phyloP scores from a whole-genome alignment of 2,329 filamentous ascomycete species.

The Xylariaceae sp. region DNA sequence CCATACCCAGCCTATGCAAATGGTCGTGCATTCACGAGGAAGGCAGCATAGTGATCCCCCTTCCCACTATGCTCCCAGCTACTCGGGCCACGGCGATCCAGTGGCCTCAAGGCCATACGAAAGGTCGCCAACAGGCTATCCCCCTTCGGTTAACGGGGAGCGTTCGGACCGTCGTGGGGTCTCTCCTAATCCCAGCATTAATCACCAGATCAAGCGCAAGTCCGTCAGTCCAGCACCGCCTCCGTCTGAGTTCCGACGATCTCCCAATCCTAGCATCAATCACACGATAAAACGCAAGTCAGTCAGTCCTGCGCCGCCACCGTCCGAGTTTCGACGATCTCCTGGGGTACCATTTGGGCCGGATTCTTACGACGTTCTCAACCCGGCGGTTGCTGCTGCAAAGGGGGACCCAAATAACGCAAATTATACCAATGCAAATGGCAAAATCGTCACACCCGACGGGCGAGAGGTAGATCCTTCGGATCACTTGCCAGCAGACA shows the following conservation, averaged over 20 bases:
- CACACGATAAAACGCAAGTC: slow-evolving; percentile 47
- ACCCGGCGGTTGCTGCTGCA: slow-evolving; percentile 48
- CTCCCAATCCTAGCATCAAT: slow-evolving; percentile 36
- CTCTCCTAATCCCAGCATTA: slow-evolving; percentile 41
- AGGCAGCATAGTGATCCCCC: slow-evolving; percentile 34
- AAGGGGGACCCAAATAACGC: slow-evolving; percentile 30
- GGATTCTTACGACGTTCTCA: slow-evolving; percentile 69
- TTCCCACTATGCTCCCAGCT: slow-evolving; percentile 24
- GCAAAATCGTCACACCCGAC: slow-evolving; percentile 70
- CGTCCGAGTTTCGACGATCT: slow-evolving; percentile 42
- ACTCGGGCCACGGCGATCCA: slow-evolving; percentile 23
- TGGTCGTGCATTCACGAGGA: slow-evolving; percentile 40
- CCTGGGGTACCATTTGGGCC: slow-evolving; percentile 67
- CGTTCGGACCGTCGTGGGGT: slow-evolving; percentile 28
- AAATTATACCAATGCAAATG: slow-evolving; percentile 49
- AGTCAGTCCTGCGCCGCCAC: slow-evolving; percentile 62
- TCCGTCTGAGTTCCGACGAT: slow-evolving; percentile 41
- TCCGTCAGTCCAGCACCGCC: slow-evolving; percentile 67
- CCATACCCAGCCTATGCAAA: slow-evolving; percentile 36
- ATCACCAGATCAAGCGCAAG: slow-evolving; percentile 60
- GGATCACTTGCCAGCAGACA: slow-evolving; percentile 71
- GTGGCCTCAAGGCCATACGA: slow-evolving; percentile 26
- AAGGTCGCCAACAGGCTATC: slow-evolving; percentile 35
- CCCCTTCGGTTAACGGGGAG: slow-evolving; percentile 18
- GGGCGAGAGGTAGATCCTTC: slow-evolving; percentile 74